Evolutionary conservation across 2,329 filamentous ascomycete species (phyloP).

Genomic region (Pseudogymnoascus sp.): DNA sequence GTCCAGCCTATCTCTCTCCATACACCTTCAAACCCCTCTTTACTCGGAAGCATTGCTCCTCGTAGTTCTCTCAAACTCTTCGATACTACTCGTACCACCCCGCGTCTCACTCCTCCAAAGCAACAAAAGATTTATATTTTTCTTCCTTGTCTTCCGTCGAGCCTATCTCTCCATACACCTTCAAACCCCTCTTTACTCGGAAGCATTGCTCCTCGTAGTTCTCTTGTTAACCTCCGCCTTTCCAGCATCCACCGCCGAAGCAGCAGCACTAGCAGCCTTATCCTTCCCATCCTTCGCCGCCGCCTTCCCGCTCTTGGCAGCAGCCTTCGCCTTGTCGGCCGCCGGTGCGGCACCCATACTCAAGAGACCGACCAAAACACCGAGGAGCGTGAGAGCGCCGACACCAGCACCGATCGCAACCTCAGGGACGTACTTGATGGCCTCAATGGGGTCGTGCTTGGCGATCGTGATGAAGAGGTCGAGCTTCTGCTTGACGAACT

Average conservation of each 20-base stretch:
- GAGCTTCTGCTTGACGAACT: slow-evolving; percentile 84
- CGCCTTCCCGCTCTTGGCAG: slow-evolving; percentile 54
- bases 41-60: not conserved
- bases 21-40: not conserved
- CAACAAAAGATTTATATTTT: not conserved
- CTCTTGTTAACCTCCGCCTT: slow-evolving; percentile 42
- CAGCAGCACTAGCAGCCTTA: slow-evolving; percentile 54
- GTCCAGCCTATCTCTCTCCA: no score
- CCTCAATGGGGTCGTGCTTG: slow-evolving; percentile 69
- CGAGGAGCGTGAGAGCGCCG: slow-evolving; percentile 59
- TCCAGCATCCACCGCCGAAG: slow-evolving; percentile 60
- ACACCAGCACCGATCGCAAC: slow-evolving; percentile 73
- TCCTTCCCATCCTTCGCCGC: slow-evolving; percentile 70
- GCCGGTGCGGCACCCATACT: slow-evolving; percentile 55
- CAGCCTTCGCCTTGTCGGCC: slow-evolving; percentile 60
- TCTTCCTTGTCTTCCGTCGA: no score
- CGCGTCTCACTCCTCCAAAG: not conserved
- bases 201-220: not conserved
- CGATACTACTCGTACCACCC: not conserved
- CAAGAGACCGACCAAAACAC: slow-evolving; percentile 60
- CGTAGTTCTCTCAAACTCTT: not conserved
- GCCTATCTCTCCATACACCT: not conserved
- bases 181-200: not conserved
- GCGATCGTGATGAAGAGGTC: slow-evolving; percentile 83
- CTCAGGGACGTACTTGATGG: slow-evolving; percentile 84